Evolutionary conservation across 1,284 basidiomycete species (phyloP), one percentile per base, ranked within the genome.

Genomic region (Moesziomyces antarcticus): DNA sequence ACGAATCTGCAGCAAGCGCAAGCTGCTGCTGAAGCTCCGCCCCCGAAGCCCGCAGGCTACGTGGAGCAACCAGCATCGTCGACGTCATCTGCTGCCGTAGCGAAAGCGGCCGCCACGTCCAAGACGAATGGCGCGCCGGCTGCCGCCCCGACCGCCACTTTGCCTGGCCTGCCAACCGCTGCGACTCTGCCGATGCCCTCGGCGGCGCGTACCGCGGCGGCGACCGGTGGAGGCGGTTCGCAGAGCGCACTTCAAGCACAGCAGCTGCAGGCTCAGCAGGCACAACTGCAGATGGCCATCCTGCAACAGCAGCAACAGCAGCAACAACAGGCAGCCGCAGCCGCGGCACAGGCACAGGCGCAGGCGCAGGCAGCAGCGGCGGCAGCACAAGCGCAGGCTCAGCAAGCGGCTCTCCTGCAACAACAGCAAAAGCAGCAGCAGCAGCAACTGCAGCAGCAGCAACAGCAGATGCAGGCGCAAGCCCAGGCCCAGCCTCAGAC

Each of bases 1-100:
- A 82, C 76, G 24, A 78, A 83, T 57, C 74, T 83, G 49, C 80
- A 79, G 48, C 79, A 81, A 42, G 82, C 81, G 5, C 76, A 82
- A 43, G 75, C 78, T 21, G 81, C 80, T 1, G 76, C 77, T 16
- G 79, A 81, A 37, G 62, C 67, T 9, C 74, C 75, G 22, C 22
- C 75, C 3, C 69, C 78, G 21, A 66, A 73, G 55, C 71, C 71
- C 6, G 65, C 71, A 3, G 71, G 71, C n/a, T 73, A 69, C 41
- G 71, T 73, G 37, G 65, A 73, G 41, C 71, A 73, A 48, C 47
- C 65, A 2, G 46, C 57, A 16, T 48, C 56, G 11, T 41, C 55
- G 3, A 50, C 64, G 6, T 47, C 64, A 21, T 53, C 57, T 13
- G 25, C 56, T 13, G 64, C 70, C 4, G 57, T 61, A 1, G 61